phyloP scores from a whole-genome alignment of 2,329 filamentous ascomycete species.

The Trichoderma atroviride region DNA sequence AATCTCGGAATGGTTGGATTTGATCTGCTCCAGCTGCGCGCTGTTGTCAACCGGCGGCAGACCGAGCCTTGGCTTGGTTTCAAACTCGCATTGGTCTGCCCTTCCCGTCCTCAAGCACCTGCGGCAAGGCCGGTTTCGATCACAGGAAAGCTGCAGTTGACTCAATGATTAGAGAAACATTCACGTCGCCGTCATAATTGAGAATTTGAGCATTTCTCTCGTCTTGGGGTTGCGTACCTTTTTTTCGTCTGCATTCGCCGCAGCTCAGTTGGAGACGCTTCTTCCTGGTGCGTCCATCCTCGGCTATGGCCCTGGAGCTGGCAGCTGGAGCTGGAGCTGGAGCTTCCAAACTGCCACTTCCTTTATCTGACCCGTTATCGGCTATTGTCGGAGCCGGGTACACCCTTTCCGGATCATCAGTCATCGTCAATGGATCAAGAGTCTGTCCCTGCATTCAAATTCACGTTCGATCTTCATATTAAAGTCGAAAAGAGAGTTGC shows the following conservation, averaged over 20 bases:
- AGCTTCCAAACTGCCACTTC: background rate
- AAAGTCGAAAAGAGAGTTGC: background rate
- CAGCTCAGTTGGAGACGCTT: constrained; percentile 21
- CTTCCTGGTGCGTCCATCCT: constrained; percentile 10
- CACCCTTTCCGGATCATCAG: constrained; percentile 11
- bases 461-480: constrained; percentile 1
- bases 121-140: constrained; percentile 10
- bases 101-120: constrained; percentile 16
- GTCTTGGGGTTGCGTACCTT: background rate
- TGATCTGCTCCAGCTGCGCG: constrained; percentile 15
- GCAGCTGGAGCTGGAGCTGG: background rate
- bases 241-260: constrained; percentile 20
- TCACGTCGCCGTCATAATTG: background rate
- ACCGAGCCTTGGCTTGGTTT: background rate
- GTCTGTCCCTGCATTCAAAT: background rate
- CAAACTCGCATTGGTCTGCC: constrained; percentile 20
- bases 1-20: constrained; percentile 11
- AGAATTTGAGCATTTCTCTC: background rate
- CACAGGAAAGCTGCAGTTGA: constrained; percentile 4
- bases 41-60: background rate
- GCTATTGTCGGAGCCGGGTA: constrained; percentile 17
- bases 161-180: background rate
- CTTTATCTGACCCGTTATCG: background rate
- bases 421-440: background rate
- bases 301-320: background rate